Base-by-base conservation (phyloP, 176 grass and related monocot species). In the Cenchrus purpureus region DNA sequence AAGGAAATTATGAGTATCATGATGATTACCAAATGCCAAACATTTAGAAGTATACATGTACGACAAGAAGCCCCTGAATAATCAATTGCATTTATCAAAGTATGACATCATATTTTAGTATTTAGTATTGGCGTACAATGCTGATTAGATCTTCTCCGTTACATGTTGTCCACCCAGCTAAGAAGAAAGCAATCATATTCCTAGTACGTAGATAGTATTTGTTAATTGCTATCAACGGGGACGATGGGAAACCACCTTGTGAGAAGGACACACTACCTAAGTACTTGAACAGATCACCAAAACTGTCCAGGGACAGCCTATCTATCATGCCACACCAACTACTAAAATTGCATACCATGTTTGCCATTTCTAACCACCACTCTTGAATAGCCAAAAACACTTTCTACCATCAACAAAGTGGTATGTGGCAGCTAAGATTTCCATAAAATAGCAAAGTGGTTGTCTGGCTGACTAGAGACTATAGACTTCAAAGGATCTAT, bases 251-350 rank as follows among this genome's bases (percentile, higher is more conserved):
- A 80, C 85, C 55, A 84, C 70, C 70, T 58, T 56, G 6, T 76
- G 76, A 87, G 75, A 79, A 84, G 25, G 85, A 91, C 85, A 81
- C 48, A 60, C 78, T 76, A 91, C 76, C 85, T 87, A 87, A 71
- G 62, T 80, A 86, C 75, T 81, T 80, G n/a, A 86, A 79, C 69
- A 80, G 58, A 83, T 79, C 69, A 79, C 73, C 46, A 80, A 82
- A 74, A 63, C 77, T 77, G 80, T 87, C 29, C 61, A 84, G 66
- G 68, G 70, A 64, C 76, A 87, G 69, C 71, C 54, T 87, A 84
- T 91, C 69, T 65, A 84, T 84, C 65, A 87, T 76, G 62, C 54
- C 81, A 70, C 70, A 87, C 85, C 81, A 84, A 84, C 89, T 87
- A 54, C 64, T 71, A 65, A 78, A 87, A 87, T 19, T 59, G 46